Conservation (phyloP, 768 basidiomycete species). For the Candolleomyces efflorescens region DNA sequence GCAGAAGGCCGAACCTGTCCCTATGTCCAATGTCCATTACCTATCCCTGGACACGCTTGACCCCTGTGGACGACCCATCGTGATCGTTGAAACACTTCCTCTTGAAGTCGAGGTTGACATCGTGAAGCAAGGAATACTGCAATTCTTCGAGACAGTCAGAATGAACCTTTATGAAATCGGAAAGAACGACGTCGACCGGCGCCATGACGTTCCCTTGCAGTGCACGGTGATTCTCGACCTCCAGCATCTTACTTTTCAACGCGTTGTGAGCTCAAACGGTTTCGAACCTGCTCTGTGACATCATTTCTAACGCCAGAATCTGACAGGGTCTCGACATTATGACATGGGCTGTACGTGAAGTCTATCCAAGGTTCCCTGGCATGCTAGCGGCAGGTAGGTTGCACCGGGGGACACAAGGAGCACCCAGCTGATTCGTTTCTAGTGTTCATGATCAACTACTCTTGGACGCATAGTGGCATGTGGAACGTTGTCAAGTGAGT, state of each 20-base stretch:
- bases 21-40: constrained; percentile 41
- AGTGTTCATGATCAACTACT: constrained; percentile 73
- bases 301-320: constrained; percentile 1
- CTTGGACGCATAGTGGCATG: constrained; percentile 66
- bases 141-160: constrained; percentile 54
- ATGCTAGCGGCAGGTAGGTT: constrained; percentile 67
- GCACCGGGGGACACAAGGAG: not conserved
- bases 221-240: constrained; percentile 68
- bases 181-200: constrained; percentile 20
- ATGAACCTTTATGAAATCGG: constrained; percentile 50
- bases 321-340: constrained; percentile 56
- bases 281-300: not conserved
- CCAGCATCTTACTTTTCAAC: constrained; percentile 48
- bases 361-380: constrained; percentile 69
- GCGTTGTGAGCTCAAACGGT: constrained; percentile 40
- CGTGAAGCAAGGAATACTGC: constrained; percentile 39
- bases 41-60: constrained; percentile 51
- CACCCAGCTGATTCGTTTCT: constrained; percentile 10
- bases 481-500: constrained; percentile 65
- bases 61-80: constrained; percentile 61
- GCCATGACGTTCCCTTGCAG: constrained; percentile 48
- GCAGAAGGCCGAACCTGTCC: constrained; percentile 23
- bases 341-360: constrained; percentile 60
- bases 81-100: constrained; percentile 46
- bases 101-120: constrained; percentile 35